These are phyloP conservation scores for Entomophthora muscae DNA, from an alignment of 371 early-diverging fungal genomes.

Conservation along the genomic window DNA sequence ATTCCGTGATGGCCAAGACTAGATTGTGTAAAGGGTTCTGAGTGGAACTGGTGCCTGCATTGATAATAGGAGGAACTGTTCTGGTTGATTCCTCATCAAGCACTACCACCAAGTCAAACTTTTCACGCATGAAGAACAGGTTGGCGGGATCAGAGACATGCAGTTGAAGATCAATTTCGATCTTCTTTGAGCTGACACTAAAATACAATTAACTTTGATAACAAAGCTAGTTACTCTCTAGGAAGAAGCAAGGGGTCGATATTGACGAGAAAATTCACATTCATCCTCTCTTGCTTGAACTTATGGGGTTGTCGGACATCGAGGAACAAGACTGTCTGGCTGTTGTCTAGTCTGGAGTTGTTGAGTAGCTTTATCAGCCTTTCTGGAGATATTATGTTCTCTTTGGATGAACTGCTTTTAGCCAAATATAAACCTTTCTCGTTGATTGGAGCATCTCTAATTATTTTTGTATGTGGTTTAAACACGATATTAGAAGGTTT, in stretches of 20 bases:
- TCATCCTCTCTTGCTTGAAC: slow-evolving; percentile 50
- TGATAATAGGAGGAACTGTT: background rate
- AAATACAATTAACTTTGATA: background rate
- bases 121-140: slow-evolving; percentile 40
- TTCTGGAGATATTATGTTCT: background rate
- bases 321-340: slow-evolving; percentile 39
- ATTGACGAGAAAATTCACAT: slow-evolving; percentile 45
- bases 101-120: slow-evolving; percentile 56
- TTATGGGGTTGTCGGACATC: slow-evolving; percentile 60
- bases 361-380: background rate
- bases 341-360: background rate
- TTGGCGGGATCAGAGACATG: slow-evolving; percentile 25
- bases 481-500: background rate
- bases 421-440: background rate
- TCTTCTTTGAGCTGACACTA: slow-evolving; percentile 22
- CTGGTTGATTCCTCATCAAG: slow-evolving; percentile 35
- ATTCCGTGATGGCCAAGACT: slow-evolving; percentile 31
- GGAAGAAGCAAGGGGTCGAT: slow-evolving; percentile 57
- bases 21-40: slow-evolving; percentile 13
- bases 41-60: slow-evolving; percentile 9
- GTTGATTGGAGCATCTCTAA: background rate
- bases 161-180: slow-evolving; percentile 24
- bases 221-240: slow-evolving; percentile 22
- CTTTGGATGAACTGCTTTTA: background rate
- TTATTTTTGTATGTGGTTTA: background rate